A percentile compares a stretch with the other conserved stretches of the same genome.
These are phyloP conservation scores for Clavispora carvajalis DNA, from an alignment of 805 yeast species.

Conservation along the genomic window DNA sequence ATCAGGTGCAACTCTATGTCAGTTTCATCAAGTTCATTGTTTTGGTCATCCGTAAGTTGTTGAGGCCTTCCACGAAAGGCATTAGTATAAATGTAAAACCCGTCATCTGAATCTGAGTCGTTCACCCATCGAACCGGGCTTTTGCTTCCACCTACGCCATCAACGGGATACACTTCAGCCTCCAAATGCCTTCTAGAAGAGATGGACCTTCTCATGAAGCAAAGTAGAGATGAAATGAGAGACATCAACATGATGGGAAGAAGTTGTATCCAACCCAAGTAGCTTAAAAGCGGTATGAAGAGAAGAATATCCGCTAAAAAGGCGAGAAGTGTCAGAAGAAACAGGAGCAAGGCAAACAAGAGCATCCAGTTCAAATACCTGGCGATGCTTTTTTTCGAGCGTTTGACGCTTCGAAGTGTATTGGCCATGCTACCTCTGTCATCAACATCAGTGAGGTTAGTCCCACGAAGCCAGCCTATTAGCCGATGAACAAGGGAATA, in stretches of 20 bases:
- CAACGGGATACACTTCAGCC: conserved; percentile 12
- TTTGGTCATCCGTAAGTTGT: neutral
- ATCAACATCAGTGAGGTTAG: neutral
- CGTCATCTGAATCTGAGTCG: conserved; percentile 38
- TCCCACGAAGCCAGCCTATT: neutral
- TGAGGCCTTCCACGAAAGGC: conserved; percentile 27
- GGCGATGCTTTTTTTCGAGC: conserved; percentile 4
- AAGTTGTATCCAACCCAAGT: conserved; percentile 83
- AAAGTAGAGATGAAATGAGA: conserved; percentile 56
- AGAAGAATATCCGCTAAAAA: conserved; percentile 78
- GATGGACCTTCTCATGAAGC: conserved; percentile 67
- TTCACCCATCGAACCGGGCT: conserved; percentile 7
- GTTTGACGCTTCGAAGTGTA: neutral
- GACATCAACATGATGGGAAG: conserved; percentile 65
- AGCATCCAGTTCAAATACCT: conserved; percentile 46
- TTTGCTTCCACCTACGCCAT: conserved; percentile 8
- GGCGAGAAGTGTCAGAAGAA: conserved; percentile 63
- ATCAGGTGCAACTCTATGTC: neutral
- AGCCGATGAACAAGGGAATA: neutral
- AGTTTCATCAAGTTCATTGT: neutral
- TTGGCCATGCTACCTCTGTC: neutral
- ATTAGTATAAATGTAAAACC: conserved; percentile 39
- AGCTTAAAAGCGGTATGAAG: conserved; percentile 68
- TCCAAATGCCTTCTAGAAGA: conserved; percentile 43
- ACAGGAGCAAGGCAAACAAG: conserved; percentile 60